phyloP scores from a whole-genome alignment of 192 early-diverging fungal genomes.

The Podochytrium sp. region DNA sequence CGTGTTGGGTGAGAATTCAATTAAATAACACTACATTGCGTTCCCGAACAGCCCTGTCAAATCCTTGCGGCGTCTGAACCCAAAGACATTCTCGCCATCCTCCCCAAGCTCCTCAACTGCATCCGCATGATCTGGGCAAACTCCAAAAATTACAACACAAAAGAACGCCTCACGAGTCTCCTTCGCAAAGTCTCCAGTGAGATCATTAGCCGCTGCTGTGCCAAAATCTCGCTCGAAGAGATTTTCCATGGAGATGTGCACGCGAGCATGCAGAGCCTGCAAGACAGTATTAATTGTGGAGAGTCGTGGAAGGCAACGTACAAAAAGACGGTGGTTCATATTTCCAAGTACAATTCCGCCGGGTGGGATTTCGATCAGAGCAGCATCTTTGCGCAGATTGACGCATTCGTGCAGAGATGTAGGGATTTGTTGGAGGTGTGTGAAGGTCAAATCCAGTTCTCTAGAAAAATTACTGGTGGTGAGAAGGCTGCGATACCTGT shows the following conservation, averaged over 20 bases:
- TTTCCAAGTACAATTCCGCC: constrained; percentile 47
- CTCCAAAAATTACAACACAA: constrained; percentile 65
- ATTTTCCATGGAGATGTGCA: constrained; percentile 69
- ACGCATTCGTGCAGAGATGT: constrained; percentile 69
- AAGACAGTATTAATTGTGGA: constrained; percentile 66
- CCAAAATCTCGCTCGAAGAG: constrained; percentile 64
- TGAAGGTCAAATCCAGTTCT: constrained; percentile 71
- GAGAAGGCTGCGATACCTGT: constrained; percentile 64
- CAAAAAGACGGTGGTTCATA: constrained; percentile 51
- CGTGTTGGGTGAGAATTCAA: background rate
- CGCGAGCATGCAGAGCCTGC: constrained; percentile 54
- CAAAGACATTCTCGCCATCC: constrained; percentile 49
- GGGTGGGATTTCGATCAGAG: constrained; percentile 71
- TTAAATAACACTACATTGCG: background rate
- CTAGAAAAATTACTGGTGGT: constrained; percentile 58
- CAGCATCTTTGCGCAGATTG: constrained; percentile 71
- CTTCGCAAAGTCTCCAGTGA: constrained; percentile 67
- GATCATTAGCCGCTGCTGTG: constrained; percentile 64
- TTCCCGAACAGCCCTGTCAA: constrained; percentile 45
- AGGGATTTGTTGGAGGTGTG: constrained; percentile 65
- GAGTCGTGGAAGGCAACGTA: constrained; percentile 66
- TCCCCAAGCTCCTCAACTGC: constrained; percentile 58
- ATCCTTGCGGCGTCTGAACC: constrained; percentile 56
- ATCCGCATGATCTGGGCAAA: constrained; percentile 69
- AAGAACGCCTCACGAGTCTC: constrained; percentile 61